Base-by-base conservation (phyloP, 345 rosid genomes). In the Arabis alpina region DNA sequence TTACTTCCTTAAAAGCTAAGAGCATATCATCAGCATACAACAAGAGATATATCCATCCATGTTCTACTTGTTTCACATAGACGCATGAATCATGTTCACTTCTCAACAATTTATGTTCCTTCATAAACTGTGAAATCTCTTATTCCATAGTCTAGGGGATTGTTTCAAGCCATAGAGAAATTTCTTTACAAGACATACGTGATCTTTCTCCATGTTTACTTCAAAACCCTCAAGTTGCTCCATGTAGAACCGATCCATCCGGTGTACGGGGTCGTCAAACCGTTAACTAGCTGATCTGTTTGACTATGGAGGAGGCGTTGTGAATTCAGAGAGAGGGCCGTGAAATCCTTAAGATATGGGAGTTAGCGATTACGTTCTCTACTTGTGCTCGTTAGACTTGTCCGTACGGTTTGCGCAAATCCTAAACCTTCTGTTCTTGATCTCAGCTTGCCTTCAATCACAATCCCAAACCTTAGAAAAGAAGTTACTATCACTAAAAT, bases 391-490 rank as follows among this genome's bases (percentile, higher is more conserved):
- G 66, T 66, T 64, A 58, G 74, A 42, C 44, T 79, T 14, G 66
- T 76, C 68, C 44, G 70, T 51, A 60, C 66, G 37, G 64, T 61
- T 37, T 85, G 88, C 76, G 14, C 47, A 50, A 68, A 66, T 71
- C 79, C 45, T 58, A 70, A 34, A 25, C 59, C 68, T 12, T 34
- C 60, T 6, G 70, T 52, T 57, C 72, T 81, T 48, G 81, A 82
- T 68, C 81, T 82, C 12, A 85, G 82, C 56, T 79, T 82, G 24
- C 86, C 86, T 32, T 85, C 85, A 23, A 77, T 85, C 71, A 75
- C 76, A 3, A 76, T 81, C 47, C 82, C 83, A 68, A 70, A 81
- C 70, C 80, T 84, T 45, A 75, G 47, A 37, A 64, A 60, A 57
- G 70, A 48, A 75, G 74, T 73, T 4, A 80, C 76, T 3, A 83